Conservation (phyloP, 1,139 yeast genomes). For the Yamadazyma songkhlaensis region DNA sequence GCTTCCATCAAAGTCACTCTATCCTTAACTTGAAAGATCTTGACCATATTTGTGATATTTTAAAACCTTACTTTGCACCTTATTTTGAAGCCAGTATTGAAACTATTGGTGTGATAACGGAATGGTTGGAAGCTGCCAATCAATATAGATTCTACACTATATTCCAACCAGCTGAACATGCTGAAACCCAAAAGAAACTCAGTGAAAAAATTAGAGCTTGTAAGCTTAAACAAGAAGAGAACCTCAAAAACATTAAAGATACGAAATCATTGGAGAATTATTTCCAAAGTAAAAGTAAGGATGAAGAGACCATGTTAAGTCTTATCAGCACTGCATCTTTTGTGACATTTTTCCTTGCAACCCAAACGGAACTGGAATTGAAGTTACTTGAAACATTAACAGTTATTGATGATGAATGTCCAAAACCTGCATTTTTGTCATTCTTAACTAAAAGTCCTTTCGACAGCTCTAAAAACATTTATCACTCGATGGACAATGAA, state of each 20-base stretch:
- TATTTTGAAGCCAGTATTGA: slow-evolving; percentile 18
- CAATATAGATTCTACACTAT: slow-evolving; percentile 23
- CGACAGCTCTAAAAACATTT: slow-evolving; percentile 14
- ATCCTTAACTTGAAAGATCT: slow-evolving; percentile 20
- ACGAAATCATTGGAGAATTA: slow-evolving; percentile 14
- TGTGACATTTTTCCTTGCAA: slow-evolving; percentile 12
- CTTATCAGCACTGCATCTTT: slow-evolving; percentile 28
- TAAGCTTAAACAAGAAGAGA: slow-evolving; percentile 10
- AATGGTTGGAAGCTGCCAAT: slow-evolving; percentile 33
- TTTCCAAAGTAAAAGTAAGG: slow-evolving; percentile 13
- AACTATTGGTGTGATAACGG: slow-evolving; percentile 17
- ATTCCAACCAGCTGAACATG: slow-evolving; percentile 14
- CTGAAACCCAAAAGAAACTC: slow-evolving; percentile 16
- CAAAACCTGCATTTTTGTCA: slow-evolving; percentile 23
- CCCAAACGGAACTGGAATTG: slow-evolving; percentile 17
- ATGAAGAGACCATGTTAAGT: slow-evolving; percentile 27
- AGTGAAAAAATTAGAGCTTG: slow-evolving; percentile 16
- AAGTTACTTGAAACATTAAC: slow-evolving; percentile 26
- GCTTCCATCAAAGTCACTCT: slow-evolving; percentile 18
- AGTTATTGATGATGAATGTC: slow-evolving; percentile 25
- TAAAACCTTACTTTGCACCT: slow-evolving; percentile 18
- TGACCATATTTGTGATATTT: slow-evolving; percentile 23
- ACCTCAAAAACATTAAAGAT: slow-evolving; percentile 13
- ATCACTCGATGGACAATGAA: slow-evolving; percentile 12
- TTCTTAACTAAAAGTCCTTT: slow-evolving; percentile 19